Conservation (phyloP, 257 asterid genomes). For the Ilex asprella region DNA sequence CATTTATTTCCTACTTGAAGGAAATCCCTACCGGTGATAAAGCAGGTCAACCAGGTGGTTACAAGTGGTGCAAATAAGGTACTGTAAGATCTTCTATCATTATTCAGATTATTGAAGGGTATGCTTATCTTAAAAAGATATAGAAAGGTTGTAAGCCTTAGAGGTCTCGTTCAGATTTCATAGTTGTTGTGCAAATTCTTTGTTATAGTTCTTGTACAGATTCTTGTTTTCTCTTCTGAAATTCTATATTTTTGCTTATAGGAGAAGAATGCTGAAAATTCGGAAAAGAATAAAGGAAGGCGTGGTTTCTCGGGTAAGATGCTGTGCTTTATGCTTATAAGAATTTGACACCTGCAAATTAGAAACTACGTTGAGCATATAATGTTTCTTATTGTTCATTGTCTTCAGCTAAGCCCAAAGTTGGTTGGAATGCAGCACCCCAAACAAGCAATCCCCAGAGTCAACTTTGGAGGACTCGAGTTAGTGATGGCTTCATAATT, state of each 20-base stretch:
- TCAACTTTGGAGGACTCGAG: slow-evolving; percentile 44
- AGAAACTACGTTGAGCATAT: background rate
- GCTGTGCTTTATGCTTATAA: slow-evolving; percentile 14
- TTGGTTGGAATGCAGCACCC: slow-evolving; percentile 41
- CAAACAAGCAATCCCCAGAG: slow-evolving; percentile 34
- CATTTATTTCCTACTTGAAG: slow-evolving; percentile 37
- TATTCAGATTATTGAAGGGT: background rate
- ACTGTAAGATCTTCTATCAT: slow-evolving; percentile 13
- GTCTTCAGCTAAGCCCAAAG: slow-evolving; percentile 56
- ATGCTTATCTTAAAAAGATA: background rate
- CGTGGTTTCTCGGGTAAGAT: slow-evolving; percentile 63
- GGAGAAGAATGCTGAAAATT: slow-evolving; percentile 41
- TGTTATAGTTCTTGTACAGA: too few relatives aligned
- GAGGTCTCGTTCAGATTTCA: background rate
- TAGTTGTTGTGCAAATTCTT: too few relatives aligned
- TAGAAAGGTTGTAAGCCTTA: background rate
- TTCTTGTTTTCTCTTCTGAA: too few relatives aligned
- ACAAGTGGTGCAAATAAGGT: slow-evolving; percentile 44
- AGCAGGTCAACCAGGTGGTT: slow-evolving; percentile 34
- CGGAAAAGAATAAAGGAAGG: slow-evolving; percentile 35
- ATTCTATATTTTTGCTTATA: background rate
- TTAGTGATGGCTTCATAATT: slow-evolving; percentile 46
- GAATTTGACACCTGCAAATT: background rate
- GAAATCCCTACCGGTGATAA: slow-evolving; percentile 59
- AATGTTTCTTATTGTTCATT: slow-evolving; percentile 14